Evolutionary conservation across 768 basidiomycete species (phyloP), one percentile per base, ranked within the genome.

Genomic region (Strobilomyces echinocephalus): DNA sequence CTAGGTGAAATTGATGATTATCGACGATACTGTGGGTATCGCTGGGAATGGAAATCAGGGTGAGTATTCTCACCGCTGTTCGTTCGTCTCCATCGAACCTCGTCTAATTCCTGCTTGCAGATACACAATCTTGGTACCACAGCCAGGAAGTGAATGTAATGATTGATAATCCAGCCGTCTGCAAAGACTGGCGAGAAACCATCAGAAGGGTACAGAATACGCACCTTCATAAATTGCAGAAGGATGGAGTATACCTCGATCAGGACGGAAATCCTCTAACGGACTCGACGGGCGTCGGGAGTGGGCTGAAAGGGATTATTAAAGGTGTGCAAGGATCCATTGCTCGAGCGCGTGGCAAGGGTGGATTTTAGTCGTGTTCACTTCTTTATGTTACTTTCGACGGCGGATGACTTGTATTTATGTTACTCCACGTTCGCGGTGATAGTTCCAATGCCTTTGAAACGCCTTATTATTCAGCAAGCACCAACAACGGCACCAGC

Each of bases 121-220:
- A 84, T 54, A 78, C 81, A 8, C 85, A 87, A 60, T 79, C 77
- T 5, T 87, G 85, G 84, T 86, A 76, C 72, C 87, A 88, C 66
- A 82, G 80, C 40, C 81, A 84, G 55, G 87, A 88, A 60, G 74
- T 81, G 59, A 87, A 88, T 63, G 69, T 84, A 53, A 78, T 85
- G 74, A 71, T 84, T 42, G 83, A 85, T 64, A 77, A 74, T 21
- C 67, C 73, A n/a, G 68, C 72, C 36, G 70, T 84, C 48, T 78
- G 80, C 46, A 59, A 66, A 35, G 81, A 80, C 52, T 82, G 83
- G 82, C 76, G 77, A 68, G 76, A 79, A 44, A 76, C 73, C 9
- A 65, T 82, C n/a, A 56, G 71, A 26, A 69, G 74, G 30, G 80
- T 79, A 62, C 79, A 82, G 69, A 84, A 82, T 59, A 84, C 84